Conservation (phyloP, 108 stramenopile genomes). For the Cylindrotheca fusiformis region DNA sequence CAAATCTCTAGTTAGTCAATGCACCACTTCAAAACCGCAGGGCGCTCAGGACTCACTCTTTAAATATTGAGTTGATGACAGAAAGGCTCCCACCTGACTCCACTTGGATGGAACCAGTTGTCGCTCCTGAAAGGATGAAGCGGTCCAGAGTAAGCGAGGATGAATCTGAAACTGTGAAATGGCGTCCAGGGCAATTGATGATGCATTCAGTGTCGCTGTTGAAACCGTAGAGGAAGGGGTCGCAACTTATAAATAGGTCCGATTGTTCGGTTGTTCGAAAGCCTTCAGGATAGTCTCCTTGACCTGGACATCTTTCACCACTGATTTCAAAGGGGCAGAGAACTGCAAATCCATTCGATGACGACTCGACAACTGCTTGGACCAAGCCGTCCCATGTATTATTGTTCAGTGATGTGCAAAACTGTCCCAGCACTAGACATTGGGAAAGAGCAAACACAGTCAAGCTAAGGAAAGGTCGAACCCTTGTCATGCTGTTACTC, state of each 20-base stretch:
- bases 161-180: slow-evolving; percentile 14
- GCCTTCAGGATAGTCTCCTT: slow-evolving; percentile 11
- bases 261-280: neutral
- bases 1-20: neutral
- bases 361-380: slow-evolving; percentile 12
- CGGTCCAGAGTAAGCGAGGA: slow-evolving; percentile 11
- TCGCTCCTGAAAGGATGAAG: slow-evolving; percentile 14
- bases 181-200: slow-evolving; percentile 29
- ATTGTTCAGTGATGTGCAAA: slow-evolving; percentile 9
- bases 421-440: too few species aligned
- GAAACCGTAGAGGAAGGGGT: neutral
- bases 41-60: neutral
- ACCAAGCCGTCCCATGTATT: slow-evolving; percentile 22
- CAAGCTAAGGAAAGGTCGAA: too few species aligned
- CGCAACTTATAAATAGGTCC: slow-evolving; percentile 9
- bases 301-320: slow-evolving; percentile 18
- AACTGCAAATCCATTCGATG: slow-evolving; percentile 8
- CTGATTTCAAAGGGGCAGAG: slow-evolving; percentile 30
- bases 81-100: slow-evolving; percentile 4
- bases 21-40: neutral
- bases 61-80: slow-evolving; percentile 13
- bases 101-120: slow-evolving; percentile 6
- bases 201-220: slow-evolving; percentile 14
- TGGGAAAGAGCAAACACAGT: too few species aligned
- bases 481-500: too few species aligned